Evolutionary conservation across 805 yeast genomes (phyloP), one percentile per base, ranked within the genome.

Genomic region (Starmerella geochares): DNA sequence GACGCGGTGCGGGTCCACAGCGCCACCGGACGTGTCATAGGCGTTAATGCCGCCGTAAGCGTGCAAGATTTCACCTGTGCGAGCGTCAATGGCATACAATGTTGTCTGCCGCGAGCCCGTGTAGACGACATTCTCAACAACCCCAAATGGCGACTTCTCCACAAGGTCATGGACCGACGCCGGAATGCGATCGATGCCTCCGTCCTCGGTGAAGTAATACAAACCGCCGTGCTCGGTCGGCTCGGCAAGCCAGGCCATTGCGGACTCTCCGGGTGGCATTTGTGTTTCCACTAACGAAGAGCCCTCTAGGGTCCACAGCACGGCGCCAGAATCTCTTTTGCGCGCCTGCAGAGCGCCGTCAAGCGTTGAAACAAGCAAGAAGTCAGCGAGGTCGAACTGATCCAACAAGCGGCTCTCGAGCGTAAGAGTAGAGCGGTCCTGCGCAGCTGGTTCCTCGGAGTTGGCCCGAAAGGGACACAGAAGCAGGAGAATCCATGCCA

Each of bases 341-440:
- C 87, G 65, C 0, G 92, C 95, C 62, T 86, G 92, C 9, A 88
- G 64, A 25, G 83, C 80, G 1, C 96, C 97, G 60, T 90, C 95
- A 1, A 87, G 75, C 59, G 88, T 94, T 11, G 88, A 78, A 0
- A 85, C 78, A 4, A 87, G 65, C 2, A 88, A 62, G 9, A 83
- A 59, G 55, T 81, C 78, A 0, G 84, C 67, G 6, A 82, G 65
- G 24, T 60, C 60, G 71, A 76, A 78, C 53, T 76, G 78, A 16
- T 59, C 58, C 14, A 78, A 61, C 19, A 61, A 52, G 23, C 64
- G 58, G 20, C 25, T 51, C 29, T 49, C 40, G 25, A 58, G 46
- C 16, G 37, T 19, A 32, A 42, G 33, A 24, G 19, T 43, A 19
- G 36, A 6, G 28, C 32, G 14, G 11, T 39, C 31, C 21, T 21